Evolutionary conservation across 108 stramenopile genomes (phyloP).

Genomic region (Cylindrotheca closterium): DNA sequence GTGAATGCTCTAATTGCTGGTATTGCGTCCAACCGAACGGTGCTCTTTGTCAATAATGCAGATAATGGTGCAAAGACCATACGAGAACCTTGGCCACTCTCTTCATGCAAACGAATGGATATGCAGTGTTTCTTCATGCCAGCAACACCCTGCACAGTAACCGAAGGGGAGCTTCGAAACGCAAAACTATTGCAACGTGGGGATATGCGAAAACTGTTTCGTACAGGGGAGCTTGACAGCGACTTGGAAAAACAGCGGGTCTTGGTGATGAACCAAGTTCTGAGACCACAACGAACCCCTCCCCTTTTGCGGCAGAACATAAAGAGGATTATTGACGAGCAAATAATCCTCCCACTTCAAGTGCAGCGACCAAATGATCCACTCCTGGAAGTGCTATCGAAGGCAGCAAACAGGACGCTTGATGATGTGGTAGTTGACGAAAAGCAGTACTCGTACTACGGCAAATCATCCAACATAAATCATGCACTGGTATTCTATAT

Average conservation of each 20-base stretch:
- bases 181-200: conserved; percentile 18
- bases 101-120: conserved; percentile 36
- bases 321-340: neutral
- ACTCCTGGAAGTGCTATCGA: neutral
- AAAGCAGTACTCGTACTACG: conserved; percentile 11
- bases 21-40: conserved; percentile 35
- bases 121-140: conserved; percentile 50
- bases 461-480: conserved; percentile 6
- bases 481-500: conserved; percentile 38
- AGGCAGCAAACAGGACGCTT: conserved; percentile 6
- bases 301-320: conserved; percentile 1
- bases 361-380: neutral
- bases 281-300: conserved; percentile 26
- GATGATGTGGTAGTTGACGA: conserved; percentile 4
- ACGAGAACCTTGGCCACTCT: conserved; percentile 24
- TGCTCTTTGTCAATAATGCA: conserved; percentile 38
- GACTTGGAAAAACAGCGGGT: conserved; percentile 10
- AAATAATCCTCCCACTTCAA: conserved; percentile 11
- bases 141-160: conserved; percentile 33
- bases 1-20: conserved; percentile 40
- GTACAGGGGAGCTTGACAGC: conserved; percentile 10
- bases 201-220: conserved; percentile 26
- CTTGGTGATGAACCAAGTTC: conserved; percentile 6
- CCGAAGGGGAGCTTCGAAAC: conserved; percentile 22
- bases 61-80: conserved; percentile 20